Base-by-base conservation (phyloP, 2,329 filamentous ascomycete genomes). In the Hypoxylon sp. region DNA sequence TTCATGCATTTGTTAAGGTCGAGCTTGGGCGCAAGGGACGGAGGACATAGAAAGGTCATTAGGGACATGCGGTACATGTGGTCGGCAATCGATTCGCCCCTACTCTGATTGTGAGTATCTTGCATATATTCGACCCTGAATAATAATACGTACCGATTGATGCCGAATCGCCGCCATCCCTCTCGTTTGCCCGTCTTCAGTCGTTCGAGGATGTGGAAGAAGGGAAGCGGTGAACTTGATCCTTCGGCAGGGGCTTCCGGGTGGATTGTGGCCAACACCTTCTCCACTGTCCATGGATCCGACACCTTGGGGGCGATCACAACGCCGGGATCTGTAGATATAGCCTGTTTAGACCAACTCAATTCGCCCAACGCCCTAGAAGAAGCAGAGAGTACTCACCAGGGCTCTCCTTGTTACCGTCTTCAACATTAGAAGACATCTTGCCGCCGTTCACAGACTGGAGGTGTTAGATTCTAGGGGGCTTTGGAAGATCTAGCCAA, bases 11-110 rank as follows among this genome's bases (percentile, higher is more conserved):
- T 91, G 27, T 87, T 82, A 42, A 97, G 86, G 78, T 98, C 92
- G 76, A 98, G 85, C 42, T 87, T 88, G 0, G 89, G 82, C 2
- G 90, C 86, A 10, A 98, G 88, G 1, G 91, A 82, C 0, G 92
- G 86, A 1, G 96, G 95, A 2, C 94, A 94, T 72, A 98, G 89
- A 90, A 99, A 93, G 71, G 93, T 94, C 80, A 99, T 94, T 74
- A 99, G 88, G 55, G 95, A 94, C 96, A 99, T 99, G 82, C 96
- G 94, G 83, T 98, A 99, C 96, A 99, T 99, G 86, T 99, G 96
- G 83, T 99, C 96, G 60, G 93, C 88, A 78, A 99, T 98, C 1
- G 94, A 97, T 81, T 99, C 96, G 79, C 93, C 92, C 64, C 87
- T 90, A 70, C 5, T 25, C 22, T 49, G n/a, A 35, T 27, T 59